phyloP scores from a whole-genome alignment of 768 basidiomycete genomes.

The Mycena rebaudengoi region DNA sequence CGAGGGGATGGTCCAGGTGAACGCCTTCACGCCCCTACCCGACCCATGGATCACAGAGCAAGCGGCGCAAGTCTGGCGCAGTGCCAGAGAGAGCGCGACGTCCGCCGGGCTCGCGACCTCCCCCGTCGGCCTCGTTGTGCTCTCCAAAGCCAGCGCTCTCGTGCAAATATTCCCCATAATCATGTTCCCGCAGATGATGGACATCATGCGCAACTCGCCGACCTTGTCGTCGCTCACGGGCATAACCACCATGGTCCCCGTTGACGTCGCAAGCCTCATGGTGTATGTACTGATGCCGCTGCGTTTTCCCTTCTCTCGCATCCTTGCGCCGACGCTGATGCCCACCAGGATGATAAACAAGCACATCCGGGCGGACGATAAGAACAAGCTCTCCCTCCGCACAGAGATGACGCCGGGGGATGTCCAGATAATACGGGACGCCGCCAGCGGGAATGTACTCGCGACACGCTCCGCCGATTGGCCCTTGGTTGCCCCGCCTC shows the following conservation, averaged over 20 bases:
- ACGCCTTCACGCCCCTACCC: slow-evolving; percentile 20
- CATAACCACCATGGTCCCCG: slow-evolving; percentile 5
- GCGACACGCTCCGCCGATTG: slow-evolving; percentile 4
- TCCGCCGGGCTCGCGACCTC: slow-evolving; percentile 2
- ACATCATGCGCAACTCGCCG: slow-evolving; percentile 8
- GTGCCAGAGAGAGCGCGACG: slow-evolving; percentile 3
- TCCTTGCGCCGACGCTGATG: slow-evolving; percentile 4
- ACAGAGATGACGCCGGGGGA: slow-evolving; percentile 14
- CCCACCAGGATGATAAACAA: slow-evolving; percentile 9
- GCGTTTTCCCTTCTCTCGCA: slow-evolving; percentile 9
- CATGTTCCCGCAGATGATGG: slow-evolving; percentile 13
- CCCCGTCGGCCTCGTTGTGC: slow-evolving; percentile 16
- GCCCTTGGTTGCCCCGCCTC: slow-evolving; percentile 11
- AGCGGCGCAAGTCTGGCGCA: slow-evolving; percentile 8
- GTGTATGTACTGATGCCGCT: slow-evolving; percentile 8
- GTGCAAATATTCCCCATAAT: slow-evolving; percentile 12
- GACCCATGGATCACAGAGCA: background rate
- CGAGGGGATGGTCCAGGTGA: slow-evolving; percentile 19
- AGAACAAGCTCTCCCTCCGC: slow-evolving; percentile 16
- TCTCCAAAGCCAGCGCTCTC: slow-evolving; percentile 17
- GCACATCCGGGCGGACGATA: slow-evolving; percentile 12
- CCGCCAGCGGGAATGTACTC: slow-evolving; percentile 15
- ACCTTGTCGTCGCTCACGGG: slow-evolving; percentile 17
- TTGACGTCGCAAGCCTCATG: slow-evolving; percentile 6
- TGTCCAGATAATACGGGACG: slow-evolving; percentile 11